These are phyloP conservation scores for Zygosaccharomyces siamensis DNA, from an alignment of 805 yeast species.

Conservation along the genomic window DNA sequence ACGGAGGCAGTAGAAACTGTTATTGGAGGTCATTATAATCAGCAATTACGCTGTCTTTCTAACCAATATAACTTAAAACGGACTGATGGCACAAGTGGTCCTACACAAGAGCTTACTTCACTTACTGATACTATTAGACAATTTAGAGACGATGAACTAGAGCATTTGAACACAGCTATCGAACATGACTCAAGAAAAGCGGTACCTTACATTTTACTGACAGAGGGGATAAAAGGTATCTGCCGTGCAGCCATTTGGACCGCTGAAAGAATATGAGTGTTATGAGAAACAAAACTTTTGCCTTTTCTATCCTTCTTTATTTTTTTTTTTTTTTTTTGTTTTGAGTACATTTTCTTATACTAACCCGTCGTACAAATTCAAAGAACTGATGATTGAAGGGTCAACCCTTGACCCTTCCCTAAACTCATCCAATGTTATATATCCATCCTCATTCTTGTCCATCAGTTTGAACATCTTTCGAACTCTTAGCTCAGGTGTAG, in stretches of 20 bases:
- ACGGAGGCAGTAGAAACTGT: conserved; percentile 98
- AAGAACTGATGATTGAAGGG: conserved; percentile 68
- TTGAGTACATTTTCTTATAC: conserved; percentile 39
- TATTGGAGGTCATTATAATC: conserved; percentile 92
- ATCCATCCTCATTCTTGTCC: conserved; percentile 66
- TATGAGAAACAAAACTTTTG: not conserved
- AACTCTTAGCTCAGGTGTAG: conserved; percentile 85
- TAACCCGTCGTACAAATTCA: conserved; percentile 75
- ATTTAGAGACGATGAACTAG: conserved; percentile 91
- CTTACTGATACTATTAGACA: conserved; percentile 60
- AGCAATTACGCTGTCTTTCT: conserved; percentile 72
- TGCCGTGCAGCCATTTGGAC: conserved; percentile 88
- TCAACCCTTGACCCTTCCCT: conserved; percentile 74
- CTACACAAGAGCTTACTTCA: conserved; percentile 48
- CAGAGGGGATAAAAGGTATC: conserved; percentile 78
- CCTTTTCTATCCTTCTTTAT: not conserved
- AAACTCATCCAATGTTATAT: conserved; percentile 78
- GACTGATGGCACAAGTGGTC: conserved; percentile 27
- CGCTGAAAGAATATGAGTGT: conserved; percentile 68
- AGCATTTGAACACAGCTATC: conserved; percentile 91
- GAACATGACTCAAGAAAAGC: conserved; percentile 90
- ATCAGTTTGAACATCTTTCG: conserved; percentile 70
- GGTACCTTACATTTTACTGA: conserved; percentile 81
- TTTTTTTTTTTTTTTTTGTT: not conserved
- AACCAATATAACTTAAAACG: conserved; percentile 54